phyloP scores from a whole-genome alignment of 805 yeast genomes.

The Phaffomyces antillensis region DNA sequence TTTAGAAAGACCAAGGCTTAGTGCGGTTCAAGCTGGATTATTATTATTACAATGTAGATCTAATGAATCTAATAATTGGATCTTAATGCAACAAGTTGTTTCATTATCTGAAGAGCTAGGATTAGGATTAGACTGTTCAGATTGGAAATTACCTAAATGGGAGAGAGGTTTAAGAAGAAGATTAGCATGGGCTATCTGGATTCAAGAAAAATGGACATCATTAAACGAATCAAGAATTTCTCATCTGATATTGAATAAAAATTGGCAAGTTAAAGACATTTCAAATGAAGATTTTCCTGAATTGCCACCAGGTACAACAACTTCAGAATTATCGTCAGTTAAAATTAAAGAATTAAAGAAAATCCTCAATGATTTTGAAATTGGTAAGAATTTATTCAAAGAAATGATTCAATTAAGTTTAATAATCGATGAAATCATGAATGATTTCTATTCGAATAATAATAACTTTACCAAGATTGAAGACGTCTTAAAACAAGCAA shows the following conservation, averaged over 20 bases:
- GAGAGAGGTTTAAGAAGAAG: slow-evolving; percentile 84
- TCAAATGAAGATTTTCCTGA: slow-evolving; percentile 74
- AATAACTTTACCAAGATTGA: slow-evolving; percentile 51
- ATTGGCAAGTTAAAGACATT: slow-evolving; percentile 74
- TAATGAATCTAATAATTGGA: slow-evolving; percentile 71
- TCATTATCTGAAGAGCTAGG: slow-evolving; percentile 89
- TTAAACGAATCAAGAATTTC: slow-evolving; percentile 80
- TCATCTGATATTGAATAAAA: slow-evolving; percentile 59
- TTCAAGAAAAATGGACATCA: slow-evolving; percentile 89
- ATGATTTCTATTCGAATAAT: slow-evolving; percentile 44
- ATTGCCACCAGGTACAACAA: slow-evolving; percentile 30
- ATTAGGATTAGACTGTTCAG: slow-evolving; percentile 80
- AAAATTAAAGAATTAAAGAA: slow-evolving; percentile 18
- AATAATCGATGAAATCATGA: slow-evolving; percentile 65
- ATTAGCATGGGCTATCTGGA: slow-evolving; percentile 92
- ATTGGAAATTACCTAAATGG: slow-evolving; percentile 94
- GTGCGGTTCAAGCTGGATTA: slow-evolving; percentile 88
- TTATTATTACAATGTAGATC: slow-evolving; percentile 55
- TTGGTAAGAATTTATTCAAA: slow-evolving; percentile 63
- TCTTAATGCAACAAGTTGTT: slow-evolving; percentile 77
- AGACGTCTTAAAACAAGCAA: slow-evolving; percentile 66
- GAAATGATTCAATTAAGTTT: slow-evolving; percentile 59
- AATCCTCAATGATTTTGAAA: slow-evolving; percentile 47
- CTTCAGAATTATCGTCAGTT: slow-evolving; percentile 2
- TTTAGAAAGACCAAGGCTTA: slow-evolving; percentile 78